Conservation (phyloP, 192 early-diverging fungal species). For the Gaertneriomyces semiglobifer region DNA sequence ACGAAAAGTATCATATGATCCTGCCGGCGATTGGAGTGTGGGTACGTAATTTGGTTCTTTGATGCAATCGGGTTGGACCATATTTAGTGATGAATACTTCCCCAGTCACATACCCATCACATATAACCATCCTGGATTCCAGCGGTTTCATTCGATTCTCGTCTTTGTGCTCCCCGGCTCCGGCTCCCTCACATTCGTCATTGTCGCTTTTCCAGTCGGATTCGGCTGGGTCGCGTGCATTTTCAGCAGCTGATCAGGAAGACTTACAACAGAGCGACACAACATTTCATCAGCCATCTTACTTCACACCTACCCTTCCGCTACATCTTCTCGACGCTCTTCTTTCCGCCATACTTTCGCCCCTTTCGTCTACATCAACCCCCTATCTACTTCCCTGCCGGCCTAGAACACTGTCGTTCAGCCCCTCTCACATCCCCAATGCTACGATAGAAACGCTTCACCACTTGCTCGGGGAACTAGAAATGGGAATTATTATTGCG, state of each 20-base stretch:
- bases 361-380: background rate
- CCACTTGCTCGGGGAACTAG: conserved; percentile 8
- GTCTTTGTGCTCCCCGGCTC: background rate
- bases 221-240: no score
- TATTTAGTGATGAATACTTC: background rate
- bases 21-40: conserved; percentile 18
- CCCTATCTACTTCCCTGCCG: conserved; percentile 16
- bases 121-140: conserved; percentile 13
- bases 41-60: conserved; percentile 10
- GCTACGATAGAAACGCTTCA: conserved; percentile 15
- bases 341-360: conserved; percentile 20
- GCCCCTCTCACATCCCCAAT: conserved; percentile 8
- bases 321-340: conserved; percentile 20
- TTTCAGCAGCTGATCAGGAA: no score
- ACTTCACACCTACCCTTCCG: no score
- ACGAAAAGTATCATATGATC: conserved; percentile 19
- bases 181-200: conserved; percentile 5
- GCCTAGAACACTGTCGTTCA: conserved; percentile 14
- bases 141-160: conserved; percentile 28
- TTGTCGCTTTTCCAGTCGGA: background rate
- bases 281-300: no score
- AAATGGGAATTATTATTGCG: conserved; percentile 17
- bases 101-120: background rate
- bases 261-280: no score
- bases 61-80: background rate